A percentile compares a stretch with the other conserved stretches of the same genome.
Conservation (phyloP, 805 yeast species). For the Ogataea neopini region DNA sequence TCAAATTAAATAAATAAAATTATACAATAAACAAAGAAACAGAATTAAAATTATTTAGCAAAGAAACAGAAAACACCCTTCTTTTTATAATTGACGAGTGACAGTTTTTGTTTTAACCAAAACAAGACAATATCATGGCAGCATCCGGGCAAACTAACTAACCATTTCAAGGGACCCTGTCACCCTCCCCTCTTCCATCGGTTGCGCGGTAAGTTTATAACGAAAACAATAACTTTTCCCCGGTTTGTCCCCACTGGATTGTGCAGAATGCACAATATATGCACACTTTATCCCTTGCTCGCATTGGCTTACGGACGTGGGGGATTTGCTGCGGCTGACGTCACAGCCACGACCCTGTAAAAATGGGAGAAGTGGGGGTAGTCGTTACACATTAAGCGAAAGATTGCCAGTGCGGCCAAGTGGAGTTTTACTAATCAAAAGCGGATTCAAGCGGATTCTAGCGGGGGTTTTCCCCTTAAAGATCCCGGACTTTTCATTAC, state of each 20-base stretch:
- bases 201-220: neutral
- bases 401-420: neutral
- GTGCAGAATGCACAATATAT: neutral
- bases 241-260: slow-evolving; percentile 1
- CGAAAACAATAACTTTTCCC: slow-evolving; percentile 2
- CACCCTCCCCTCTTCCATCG: slow-evolving; percentile 2
- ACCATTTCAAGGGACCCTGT: neutral
- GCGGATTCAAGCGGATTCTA: neutral
- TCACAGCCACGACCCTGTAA: slow-evolving; percentile 2
- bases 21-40: neutral
- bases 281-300: neutral
- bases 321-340: slow-evolving; percentile 5
- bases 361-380: slow-evolving; percentile 3
- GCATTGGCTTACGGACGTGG: neutral
- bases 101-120: neutral
- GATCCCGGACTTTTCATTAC: neutral
- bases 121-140: neutral
- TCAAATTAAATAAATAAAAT: too few species aligned
- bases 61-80: neutral
- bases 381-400: neutral
- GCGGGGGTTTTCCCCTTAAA: neutral
- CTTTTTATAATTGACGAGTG: neutral
- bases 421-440: neutral
- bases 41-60: neutral
- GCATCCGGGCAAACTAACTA: too few species aligned